phyloP scores from a whole-genome alignment of 78 protist genomes.

The Dictyostelium firmibasis region DNA sequence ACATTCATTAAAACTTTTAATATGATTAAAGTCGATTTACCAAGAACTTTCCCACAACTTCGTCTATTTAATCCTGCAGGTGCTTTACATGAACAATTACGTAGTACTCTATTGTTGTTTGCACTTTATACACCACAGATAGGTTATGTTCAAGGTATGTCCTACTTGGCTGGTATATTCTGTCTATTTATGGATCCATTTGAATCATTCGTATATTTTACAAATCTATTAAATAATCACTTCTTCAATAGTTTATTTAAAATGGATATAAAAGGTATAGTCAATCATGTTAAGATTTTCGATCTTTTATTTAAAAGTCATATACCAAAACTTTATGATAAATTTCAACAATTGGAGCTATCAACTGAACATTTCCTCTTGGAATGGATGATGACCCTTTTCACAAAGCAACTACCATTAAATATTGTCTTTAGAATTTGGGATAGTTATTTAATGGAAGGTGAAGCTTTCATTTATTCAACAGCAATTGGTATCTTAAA shows the following conservation, averaged over 20 bases:
- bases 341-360: slow-evolving; percentile 20
- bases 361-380: slow-evolving; percentile 70
- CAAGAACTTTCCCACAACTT: slow-evolving; percentile 85
- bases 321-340: slow-evolving; percentile 38
- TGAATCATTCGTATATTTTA: slow-evolving; percentile 52
- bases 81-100: slow-evolving; percentile 61
- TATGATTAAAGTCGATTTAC: slow-evolving; percentile 80
- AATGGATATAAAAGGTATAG: slow-evolving; percentile 70
- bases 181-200: slow-evolving; percentile 36
- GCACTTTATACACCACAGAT: slow-evolving; percentile 82
- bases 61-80: slow-evolving; percentile 43
- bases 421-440: slow-evolving; percentile 47
- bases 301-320: slow-evolving; percentile 44
- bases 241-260: slow-evolving; percentile 58
- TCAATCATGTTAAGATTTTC: slow-evolving; percentile 47
- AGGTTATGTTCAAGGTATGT: slow-evolving; percentile 93
- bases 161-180: slow-evolving; percentile 74
- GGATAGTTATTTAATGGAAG: slow-evolving; percentile 82
- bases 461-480: slow-evolving; percentile 73
- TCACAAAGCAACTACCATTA: slow-evolving; percentile 65
- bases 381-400: slow-evolving; percentile 85
- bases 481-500: slow-evolving; percentile 59
- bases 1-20: background rate
- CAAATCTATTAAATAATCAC: slow-evolving; percentile 74
- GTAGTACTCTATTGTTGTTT: slow-evolving; percentile 25